Percentiles rank a stretch among this genome's conserved stretches.
Conservation (phyloP, 805 yeast genomes). For the Monosporozyma siamensis region DNA sequence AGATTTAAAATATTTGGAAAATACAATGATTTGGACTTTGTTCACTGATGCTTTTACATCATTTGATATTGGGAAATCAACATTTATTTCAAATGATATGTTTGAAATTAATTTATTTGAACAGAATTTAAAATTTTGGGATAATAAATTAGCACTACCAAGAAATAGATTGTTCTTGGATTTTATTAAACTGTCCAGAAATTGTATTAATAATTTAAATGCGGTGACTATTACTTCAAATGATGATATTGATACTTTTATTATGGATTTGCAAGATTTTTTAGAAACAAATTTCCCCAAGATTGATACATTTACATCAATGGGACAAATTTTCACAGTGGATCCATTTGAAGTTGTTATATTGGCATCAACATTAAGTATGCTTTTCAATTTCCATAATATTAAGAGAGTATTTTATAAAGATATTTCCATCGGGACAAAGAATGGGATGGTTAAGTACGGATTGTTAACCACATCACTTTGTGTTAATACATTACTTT, state of each 20-base stretch:
- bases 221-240: too few relatives aligned
- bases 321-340: conserved; percentile 8
- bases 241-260: conserved; percentile 7
- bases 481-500: conserved; percentile 13
- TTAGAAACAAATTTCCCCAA: conserved; percentile 12
- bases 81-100: conserved; percentile 13
- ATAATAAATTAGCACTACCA: background rate
- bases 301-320: conserved; percentile 12
- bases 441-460: conserved; percentile 16
- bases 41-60: conserved; percentile 21
- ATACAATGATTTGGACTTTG: conserved; percentile 10
- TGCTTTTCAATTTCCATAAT: conserved; percentile 17
- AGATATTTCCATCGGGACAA: conserved; percentile 5
- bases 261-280: conserved; percentile 10
- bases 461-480: conserved; percentile 13
- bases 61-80: conserved; percentile 25
- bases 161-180: conserved; percentile 6
- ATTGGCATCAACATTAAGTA: conserved; percentile 16
- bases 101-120: conserved; percentile 3
- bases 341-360: conserved; percentile 20
- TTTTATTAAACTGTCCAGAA: conserved; percentile 12
- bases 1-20: conserved; percentile 1
- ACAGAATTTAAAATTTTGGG: background rate
- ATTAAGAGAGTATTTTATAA: conserved; percentile 11
- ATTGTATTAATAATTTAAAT: conserved; percentile 12